These are phyloP conservation scores for Carex pumila DNA, from an alignment of 176 grass and related monocot genomes.

Conservation along the genomic window DNA sequence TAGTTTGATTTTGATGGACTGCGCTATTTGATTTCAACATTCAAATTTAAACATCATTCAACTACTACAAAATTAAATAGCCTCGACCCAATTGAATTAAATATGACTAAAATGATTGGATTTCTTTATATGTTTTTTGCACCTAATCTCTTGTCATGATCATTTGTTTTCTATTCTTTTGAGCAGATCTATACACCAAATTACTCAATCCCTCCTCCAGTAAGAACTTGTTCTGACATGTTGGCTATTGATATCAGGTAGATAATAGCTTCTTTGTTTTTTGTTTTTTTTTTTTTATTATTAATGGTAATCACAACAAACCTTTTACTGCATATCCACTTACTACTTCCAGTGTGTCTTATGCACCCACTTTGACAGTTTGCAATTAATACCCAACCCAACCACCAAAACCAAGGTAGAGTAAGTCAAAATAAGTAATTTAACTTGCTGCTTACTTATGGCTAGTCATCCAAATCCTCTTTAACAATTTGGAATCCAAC, in stretches of 20 bases:
- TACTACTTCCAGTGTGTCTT: neutral
- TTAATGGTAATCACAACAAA: neutral
- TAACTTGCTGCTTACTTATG: neutral
- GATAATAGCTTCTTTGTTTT: neutral
- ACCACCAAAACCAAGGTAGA: neutral
- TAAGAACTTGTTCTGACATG: conserved; percentile 60
- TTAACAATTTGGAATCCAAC: neutral
- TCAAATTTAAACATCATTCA: neutral
- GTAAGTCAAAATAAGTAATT: neutral
- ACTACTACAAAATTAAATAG: neutral
- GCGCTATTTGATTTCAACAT: neutral
- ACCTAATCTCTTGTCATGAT: neutral
- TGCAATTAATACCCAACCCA: neutral
- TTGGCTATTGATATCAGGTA: conserved; percentile 86
- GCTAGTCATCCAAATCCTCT: neutral
- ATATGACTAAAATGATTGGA: neutral
- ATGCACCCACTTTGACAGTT: neutral
- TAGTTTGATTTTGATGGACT: neutral
- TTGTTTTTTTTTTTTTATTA: neutral
- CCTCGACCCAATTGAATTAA: neutral
- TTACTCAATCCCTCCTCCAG: conserved; percentile 48
- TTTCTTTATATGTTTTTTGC: neutral
- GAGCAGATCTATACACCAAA: conserved; percentile 79
- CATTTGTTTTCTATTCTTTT: conserved; percentile 9
- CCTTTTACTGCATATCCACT: neutral